phyloP scores from a whole-genome alignment of 108 stramenopile species.

The Cyclotella choctawhatcheeana region DNA sequence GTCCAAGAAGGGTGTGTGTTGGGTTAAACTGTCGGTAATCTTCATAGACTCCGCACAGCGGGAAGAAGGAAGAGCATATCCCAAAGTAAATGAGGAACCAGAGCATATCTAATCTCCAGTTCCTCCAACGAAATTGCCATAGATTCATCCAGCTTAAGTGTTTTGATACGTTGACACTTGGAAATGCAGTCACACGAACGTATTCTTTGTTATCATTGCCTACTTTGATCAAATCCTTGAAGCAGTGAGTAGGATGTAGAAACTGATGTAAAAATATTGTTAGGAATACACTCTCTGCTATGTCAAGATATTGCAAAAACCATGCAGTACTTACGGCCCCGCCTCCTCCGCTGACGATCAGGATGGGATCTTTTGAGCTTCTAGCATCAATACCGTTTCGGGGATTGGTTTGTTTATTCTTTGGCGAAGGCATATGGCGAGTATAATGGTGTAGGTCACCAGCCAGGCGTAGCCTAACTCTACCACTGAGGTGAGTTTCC shows the following conservation, averaged over 20 bases:
- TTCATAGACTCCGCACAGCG: slow-evolving; percentile 65
- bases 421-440: slow-evolving; percentile 52
- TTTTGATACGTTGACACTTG: slow-evolving; percentile 47
- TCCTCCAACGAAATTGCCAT: slow-evolving; percentile 65
- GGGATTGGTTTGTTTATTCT: not conserved
- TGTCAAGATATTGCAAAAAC: not conserved
- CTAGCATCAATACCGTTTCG: not conserved
- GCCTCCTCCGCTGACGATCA: slow-evolving; percentile 68
- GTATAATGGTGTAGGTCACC: slow-evolving; percentile 77
- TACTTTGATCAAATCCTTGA: slow-evolving; percentile 55
- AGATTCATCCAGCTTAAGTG: slow-evolving; percentile 60
- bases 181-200: slow-evolving; percentile 54
- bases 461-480: slow-evolving; percentile 59
- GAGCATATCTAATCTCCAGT: slow-evolving; percentile 65
- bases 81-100: slow-evolving; percentile 58
- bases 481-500: slow-evolving; percentile 53
- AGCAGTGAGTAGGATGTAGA: slow-evolving; percentile 61
- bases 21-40: slow-evolving; percentile 52
- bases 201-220: slow-evolving; percentile 48
- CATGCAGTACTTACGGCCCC: slow-evolving; percentile 49
- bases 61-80: slow-evolving; percentile 61
- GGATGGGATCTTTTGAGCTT: slow-evolving; percentile 35
- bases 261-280: slow-evolving; percentile 26
- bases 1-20: slow-evolving; percentile 24
- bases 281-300: not conserved